Conservation (phyloP, 192 early-diverging fungal species). For the Coemansia sp. region DNA sequence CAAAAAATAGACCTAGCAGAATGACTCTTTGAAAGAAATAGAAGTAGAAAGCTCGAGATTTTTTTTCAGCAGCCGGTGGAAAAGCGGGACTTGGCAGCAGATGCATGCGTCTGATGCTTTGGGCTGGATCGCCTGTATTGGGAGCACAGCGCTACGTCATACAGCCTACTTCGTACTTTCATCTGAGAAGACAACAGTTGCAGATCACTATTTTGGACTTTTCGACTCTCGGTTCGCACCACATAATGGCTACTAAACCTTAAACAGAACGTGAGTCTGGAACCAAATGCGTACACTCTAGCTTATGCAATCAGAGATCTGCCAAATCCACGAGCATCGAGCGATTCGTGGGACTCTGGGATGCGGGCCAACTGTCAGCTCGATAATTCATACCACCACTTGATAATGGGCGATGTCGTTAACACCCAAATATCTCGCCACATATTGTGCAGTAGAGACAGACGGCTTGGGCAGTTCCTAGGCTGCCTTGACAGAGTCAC, state of each 20-base stretch:
- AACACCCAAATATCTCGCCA: neutral
- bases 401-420: neutral
- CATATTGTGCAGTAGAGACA: neutral
- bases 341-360: neutral
- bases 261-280: neutral
- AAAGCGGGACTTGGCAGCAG: neutral
- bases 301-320: neutral
- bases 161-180: neutral
- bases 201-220: neutral
- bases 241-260: neutral
- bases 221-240: neutral
- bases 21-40: neutral
- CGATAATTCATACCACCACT: neutral
- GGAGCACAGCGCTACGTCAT: neutral
- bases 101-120: neutral
- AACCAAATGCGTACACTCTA: neutral
- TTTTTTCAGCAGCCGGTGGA: neutral
- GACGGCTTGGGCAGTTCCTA: neutral
- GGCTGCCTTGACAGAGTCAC: neutral
- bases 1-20: neutral
- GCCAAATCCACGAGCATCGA: neutral
- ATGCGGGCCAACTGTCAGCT: neutral
- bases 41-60: neutral
- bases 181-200: neutral
- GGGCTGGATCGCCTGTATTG: neutral